Base-by-base conservation (phyloP, 1,139 yeast genomes). In the Yamadazyma triangularis region DNA sequence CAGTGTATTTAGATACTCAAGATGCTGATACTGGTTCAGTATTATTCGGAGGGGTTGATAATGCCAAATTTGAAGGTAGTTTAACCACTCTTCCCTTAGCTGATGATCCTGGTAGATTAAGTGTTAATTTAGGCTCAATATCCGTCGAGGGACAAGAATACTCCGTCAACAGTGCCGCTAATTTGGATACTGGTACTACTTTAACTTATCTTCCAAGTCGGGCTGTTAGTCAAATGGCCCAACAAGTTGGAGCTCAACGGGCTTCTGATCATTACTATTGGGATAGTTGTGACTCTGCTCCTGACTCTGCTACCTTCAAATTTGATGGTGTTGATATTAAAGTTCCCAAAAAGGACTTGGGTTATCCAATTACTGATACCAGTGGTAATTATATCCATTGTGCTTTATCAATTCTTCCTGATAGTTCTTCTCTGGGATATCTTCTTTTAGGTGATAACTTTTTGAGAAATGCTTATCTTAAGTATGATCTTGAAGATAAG, bases 401-500 rank as follows among this genome's bases (percentile, higher is more conserved):
- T 14, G 31, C 25, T 26, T 36, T 38, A 42, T 55, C 32, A 9
- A 15, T 25, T 13, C 16, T 30, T 20, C 20, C 29, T 11, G 35
- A 31, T 20, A 27, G 35, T 27, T 34, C 30, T 21, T 27, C 16
- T 19, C 32, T 23, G 38, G 13, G 24, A 14, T 8, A 22, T 40
- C 12, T 19, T 30, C 15, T 61, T 30, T 51, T 86, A 12, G 96
- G 96, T 30, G 95, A 85, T 54, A 71, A 78, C 18, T 77, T 86
- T 57, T 60, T 88, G 48, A 70, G 86, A 39, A 65, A 75, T 30
- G 88, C 83, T 10, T 87, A 87, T 51, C 72, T 77, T 33, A 95
- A 86, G 27, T 86, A 74, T 45, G 88, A 88, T 53, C 60, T 85
- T 41, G 88, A 82, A 24, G 73, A 71, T 38, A 56, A 61, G 31